A percentile compares a stretch with the other conserved stretches of the same genome.
Evolutionary conservation across 306 rosid genomes (phyloP).

Genomic region (Quercus cerris): DNA sequence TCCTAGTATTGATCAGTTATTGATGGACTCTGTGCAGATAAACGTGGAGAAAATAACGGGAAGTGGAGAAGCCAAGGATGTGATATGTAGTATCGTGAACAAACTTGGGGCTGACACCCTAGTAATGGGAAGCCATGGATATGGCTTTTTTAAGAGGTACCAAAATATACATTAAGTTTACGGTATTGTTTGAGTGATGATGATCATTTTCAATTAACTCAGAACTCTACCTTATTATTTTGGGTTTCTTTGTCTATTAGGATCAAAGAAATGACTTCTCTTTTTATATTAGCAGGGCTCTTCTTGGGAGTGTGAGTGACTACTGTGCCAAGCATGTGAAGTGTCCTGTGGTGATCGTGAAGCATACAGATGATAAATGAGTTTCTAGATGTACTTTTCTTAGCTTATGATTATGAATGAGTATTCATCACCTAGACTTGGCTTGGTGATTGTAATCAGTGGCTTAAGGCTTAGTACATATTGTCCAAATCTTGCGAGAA

Average conservation of each 20-base stretch:
- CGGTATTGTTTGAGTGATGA: not conserved
- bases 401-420: not conserved
- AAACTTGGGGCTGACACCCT: slow-evolving; percentile 61
- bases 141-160: slow-evolving; percentile 82
- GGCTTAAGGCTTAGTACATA: not conserved
- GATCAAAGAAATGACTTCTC: not conserved
- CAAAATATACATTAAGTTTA: not conserved
- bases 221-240: too few relatives aligned
- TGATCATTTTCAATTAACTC: not conserved
- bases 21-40: slow-evolving; percentile 38
- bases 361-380: slow-evolving; percentile 31
- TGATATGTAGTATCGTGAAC: slow-evolving; percentile 59
- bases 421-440: not conserved
- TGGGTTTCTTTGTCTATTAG: too few relatives aligned
- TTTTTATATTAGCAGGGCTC: slow-evolving; percentile 43
- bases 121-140: slow-evolving; percentile 83
- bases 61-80: slow-evolving; percentile 69
- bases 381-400: not conserved
- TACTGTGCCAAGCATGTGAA: slow-evolving; percentile 65
- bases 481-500: not conserved
- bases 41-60: slow-evolving; percentile 53
- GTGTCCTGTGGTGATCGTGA: slow-evolving; percentile 82
- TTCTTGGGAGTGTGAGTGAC: slow-evolving; percentile 86
- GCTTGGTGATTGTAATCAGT: not conserved
- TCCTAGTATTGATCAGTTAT: not conserved